These are phyloP conservation scores for Chaetoscypha palmicola DNA, from an alignment of 2,329 filamentous ascomycete species.

Conservation along the genomic window DNA sequence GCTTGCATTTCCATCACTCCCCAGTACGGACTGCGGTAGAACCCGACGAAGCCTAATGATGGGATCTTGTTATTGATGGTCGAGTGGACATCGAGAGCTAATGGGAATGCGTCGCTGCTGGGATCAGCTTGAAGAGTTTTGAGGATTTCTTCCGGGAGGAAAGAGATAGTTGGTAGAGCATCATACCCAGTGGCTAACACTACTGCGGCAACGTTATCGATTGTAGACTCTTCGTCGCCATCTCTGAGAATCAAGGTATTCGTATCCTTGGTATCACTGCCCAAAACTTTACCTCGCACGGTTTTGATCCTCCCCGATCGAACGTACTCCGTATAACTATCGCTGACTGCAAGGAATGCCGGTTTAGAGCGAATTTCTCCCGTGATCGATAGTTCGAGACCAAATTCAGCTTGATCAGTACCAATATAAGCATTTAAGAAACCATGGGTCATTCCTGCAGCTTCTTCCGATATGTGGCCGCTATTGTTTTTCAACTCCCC, in stretches of 20 bases:
- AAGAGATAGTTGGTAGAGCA: slow-evolving; percentile 55
- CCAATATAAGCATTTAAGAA: slow-evolving; percentile 44
- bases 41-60: slow-evolving; percentile 70
- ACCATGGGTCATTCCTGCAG: slow-evolving; percentile 46
- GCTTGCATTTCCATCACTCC: slow-evolving; percentile 84
- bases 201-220: slow-evolving; percentile 57
- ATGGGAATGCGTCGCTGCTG: slow-evolving; percentile 40
- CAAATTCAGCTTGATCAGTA: slow-evolving; percentile 46
- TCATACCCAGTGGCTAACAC: slow-evolving; percentile 73
- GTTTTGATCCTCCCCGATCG: slow-evolving; percentile 51
- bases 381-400: slow-evolving; percentile 29
- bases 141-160: slow-evolving; percentile 52
- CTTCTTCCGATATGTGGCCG: slow-evolving; percentile 55
- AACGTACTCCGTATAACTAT: slow-evolving; percentile 68
- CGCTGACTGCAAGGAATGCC: slow-evolving; percentile 61
- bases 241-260: slow-evolving; percentile 26
- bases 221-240: slow-evolving; percentile 23
- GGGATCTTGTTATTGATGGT: slow-evolving; percentile 54
- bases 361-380: slow-evolving; percentile 36
- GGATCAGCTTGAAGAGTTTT: slow-evolving; percentile 51
- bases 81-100: slow-evolving; percentile 62
- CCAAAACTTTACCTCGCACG: slow-evolving; percentile 28
- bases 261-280: not conserved
- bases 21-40: slow-evolving; percentile 82
- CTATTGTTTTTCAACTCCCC: slow-evolving; percentile 54